phyloP scores from a whole-genome alignment of 805 yeast genomes.

The Cyberlindnera euphorbiiphila region DNA sequence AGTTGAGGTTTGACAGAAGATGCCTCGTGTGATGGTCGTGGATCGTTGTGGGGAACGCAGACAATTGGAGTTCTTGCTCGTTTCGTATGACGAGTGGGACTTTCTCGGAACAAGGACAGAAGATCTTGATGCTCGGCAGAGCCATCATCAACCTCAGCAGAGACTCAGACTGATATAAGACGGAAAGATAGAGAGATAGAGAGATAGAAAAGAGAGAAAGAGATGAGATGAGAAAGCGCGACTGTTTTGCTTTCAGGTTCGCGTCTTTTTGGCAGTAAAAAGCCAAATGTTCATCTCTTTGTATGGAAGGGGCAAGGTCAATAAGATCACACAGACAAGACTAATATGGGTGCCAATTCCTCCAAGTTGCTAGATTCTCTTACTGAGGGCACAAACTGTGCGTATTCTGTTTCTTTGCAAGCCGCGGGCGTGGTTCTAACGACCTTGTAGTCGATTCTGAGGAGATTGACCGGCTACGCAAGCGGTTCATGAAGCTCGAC shows the following conservation, averaged over 20 bases:
- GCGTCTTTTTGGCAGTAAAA: too few species aligned
- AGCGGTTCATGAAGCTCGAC: constrained; percentile 92
- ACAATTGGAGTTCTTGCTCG: constrained; percentile 9
- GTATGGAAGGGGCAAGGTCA: too few species aligned
- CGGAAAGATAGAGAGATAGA: too few species aligned
- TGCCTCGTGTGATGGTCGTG: constrained; percentile 19
- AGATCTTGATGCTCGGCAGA: constrained; percentile 6
- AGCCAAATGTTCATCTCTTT: too few species aligned
- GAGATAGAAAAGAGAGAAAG: too few species aligned
- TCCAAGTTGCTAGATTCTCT: constrained; percentile 63
- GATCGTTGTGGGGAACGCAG: constrained; percentile 25
- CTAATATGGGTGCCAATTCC: constrained; percentile 50
- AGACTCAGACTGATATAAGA: too few species aligned
- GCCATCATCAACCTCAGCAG: background rate
- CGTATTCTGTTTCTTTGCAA: constrained; percentile 19
- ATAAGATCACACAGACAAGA: too few species aligned
- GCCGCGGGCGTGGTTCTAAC: too few species aligned
- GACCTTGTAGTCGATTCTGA: constrained; percentile 78
- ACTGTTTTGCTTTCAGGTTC: too few species aligned
- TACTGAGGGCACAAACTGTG: constrained; percentile 76
- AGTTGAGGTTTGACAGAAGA: constrained; percentile 17
- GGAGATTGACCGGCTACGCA: constrained; percentile 86
- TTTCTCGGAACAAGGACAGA: constrained; percentile 29
- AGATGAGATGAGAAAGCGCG: too few species aligned
- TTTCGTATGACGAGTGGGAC: constrained; percentile 11